Evolutionary conservation across 345 rosid genomes (phyloP), one percentile per base, ranked within the genome.

Genomic region (Rhodomyrtus tomentosa): DNA sequence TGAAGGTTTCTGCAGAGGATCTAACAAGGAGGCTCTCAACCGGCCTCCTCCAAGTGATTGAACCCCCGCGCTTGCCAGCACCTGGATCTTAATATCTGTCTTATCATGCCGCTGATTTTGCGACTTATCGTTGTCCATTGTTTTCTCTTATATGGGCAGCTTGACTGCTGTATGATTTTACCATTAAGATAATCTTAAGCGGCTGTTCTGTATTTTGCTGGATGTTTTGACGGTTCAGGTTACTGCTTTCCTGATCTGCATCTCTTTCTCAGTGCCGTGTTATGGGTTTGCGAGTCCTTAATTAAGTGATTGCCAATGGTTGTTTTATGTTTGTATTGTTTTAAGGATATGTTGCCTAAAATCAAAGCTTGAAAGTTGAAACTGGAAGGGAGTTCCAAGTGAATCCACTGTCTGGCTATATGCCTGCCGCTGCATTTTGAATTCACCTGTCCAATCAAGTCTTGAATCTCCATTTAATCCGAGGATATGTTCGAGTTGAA

Each of bases 1-100:
- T 89, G 68, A 96, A 95, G 91, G 89, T 96, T 5, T 86, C 90
- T 2, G 96, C 88, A 51, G 98, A 95, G 86, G 98, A 96, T 42
- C 90, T 96, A 42, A 92, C 98, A 2, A 89, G 89, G 54, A 92
- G 96, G 90, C 86, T 93, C 5, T 87, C 95, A 1, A 74, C 85
- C 4, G 96, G 97, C 25, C 80, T 91, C 82, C 88, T 96, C 6
- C 94, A 86, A 88, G 95, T 92, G 27, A 83, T 88, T 50, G 95
- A 92, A 53, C 92, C 87, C 29, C 25, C 1, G 3, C 51, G 20
- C 6, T 27, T 40, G 49, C 48, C 84, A 53, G 32, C 24, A 32
- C 76, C 76, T 68, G 42, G 3, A 21, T 68, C 76, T 68, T 68
- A 36, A 32, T 16, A 32, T 32, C 76, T 32, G 13, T 68, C 16